Evolutionary conservation across 2,329 filamentous ascomycete species (phyloP), one percentile per base, ranked within the genome.

Genomic region (Nemania sp.): DNA sequence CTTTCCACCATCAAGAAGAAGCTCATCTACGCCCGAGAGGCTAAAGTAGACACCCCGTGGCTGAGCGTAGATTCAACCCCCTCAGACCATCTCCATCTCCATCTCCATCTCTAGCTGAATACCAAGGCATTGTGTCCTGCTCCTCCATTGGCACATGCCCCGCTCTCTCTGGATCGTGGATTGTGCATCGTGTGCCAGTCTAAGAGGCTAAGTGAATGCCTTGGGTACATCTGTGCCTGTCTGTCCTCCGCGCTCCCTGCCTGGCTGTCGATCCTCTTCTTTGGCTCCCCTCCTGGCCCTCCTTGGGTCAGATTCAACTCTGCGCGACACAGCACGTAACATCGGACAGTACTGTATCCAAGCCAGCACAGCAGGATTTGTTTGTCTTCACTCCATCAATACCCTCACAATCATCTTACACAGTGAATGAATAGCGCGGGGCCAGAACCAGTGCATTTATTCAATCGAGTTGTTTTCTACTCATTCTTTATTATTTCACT

Each of bases 241-340:
- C 54, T 48, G 53, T 49, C 34, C 46, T 43, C 42, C 34, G 34
- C 53, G 18, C 25, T 29, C 25, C 25, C 25, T 29, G 25, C 25
- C 15, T 34, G n/a, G 39, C 47, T 25, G 48, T 34, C 39, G 48
- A 57, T 57, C 47, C 20, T 32, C 40, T 52, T 57, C 29, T 51
- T 50, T 6, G 15, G 40, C 17, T 53, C 49, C 56, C 49, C 50
- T 48, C 42, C 40, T 17, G 18, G 25, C 25, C 25, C 25, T 25
- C 29, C 21, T 35, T 13, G n/a, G 42, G 49, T 39, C 40, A 25
- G 10, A 35, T 42, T 48, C 49, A 20, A 18, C 35, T 32, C 48
- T 57, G 47, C 54, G 20, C 29, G 20, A 32, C 47, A 49, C 21
- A 7, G 25, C 25, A 7, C 25, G 11, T 13, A 48, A n/a, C 29